Conservation (phyloP, 1,139 yeast species). For the Debaryomyces psychrophilus region DNA sequence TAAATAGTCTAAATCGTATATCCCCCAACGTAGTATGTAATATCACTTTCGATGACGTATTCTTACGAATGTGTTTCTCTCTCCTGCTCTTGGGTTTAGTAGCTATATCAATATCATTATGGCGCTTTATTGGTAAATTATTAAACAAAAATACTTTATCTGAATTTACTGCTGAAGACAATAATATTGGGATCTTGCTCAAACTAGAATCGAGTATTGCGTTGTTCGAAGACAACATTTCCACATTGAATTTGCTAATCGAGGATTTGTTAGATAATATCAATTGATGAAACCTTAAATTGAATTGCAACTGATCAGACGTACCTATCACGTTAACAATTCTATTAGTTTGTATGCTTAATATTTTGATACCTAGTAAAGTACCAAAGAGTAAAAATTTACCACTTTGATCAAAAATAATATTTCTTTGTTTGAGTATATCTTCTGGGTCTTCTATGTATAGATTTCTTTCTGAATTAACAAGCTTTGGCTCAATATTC, state of each 20-base stretch:
- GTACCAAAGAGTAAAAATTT: conserved; percentile 36
- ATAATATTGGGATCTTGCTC: conserved; percentile 33
- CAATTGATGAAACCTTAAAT: conserved; percentile 24
- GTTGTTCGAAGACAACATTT: conserved; percentile 41
- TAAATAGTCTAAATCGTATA: conserved; percentile 29
- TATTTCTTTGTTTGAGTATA: conserved; percentile 15
- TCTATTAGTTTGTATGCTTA: conserved; percentile 32
- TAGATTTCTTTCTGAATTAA: conserved; percentile 29
- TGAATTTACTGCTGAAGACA: conserved; percentile 34
- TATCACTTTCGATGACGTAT: conserved; percentile 19
- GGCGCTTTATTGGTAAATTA: conserved; percentile 22
- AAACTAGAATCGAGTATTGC: conserved; percentile 37
- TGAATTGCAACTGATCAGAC: conserved; percentile 32
- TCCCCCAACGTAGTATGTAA: conserved; percentile 54
- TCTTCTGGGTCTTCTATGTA: conserved; percentile 15
- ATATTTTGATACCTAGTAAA: conserved; percentile 36
- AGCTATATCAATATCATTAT: conserved; percentile 18
- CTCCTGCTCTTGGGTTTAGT: conserved; percentile 12
- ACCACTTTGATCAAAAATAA: conserved; percentile 38
- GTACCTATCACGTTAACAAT: conserved; percentile 32
- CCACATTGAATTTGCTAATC: conserved; percentile 27
- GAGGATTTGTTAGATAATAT: conserved; percentile 19
- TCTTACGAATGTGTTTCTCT: background rate
- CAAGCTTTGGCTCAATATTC: conserved; percentile 26
- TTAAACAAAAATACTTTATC: conserved; percentile 38